Base-by-base conservation (phyloP, 768 basidiomycete species). In the Phanerochaete carnosa region DNA sequence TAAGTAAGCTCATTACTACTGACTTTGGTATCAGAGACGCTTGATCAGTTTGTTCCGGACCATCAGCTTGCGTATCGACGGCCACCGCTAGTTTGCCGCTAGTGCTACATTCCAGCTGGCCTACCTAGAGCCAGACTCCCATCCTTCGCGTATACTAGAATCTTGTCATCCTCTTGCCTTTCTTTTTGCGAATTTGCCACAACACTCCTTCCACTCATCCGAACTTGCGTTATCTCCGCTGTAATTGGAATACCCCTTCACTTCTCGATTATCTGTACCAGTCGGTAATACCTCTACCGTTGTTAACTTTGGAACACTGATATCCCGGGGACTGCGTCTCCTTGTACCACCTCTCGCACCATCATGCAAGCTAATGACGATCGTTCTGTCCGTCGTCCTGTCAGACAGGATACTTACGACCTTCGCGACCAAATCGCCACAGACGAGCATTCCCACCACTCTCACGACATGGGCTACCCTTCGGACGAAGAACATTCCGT, bases 401-500 rank as follows among this genome's bases (percentile, higher is more conserved):
- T 67, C 50, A 76, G 79, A 58, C 78, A 81, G 65, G 90, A 91
- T 58, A 88, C 89, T 28, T 90, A 83, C 68, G 89, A 92, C 76
- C 76, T 91, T 50, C 83, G 87, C 45, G 85, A 85, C 63, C 82
- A 88, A 57, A 83, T 90, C 33, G 76, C 74, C 53, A 67, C 77
- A 43, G 80, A 80, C 72, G 80, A 87, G 61, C 83, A 73, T 72
- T 76, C 73, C 62, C 68, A 80, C 61, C 68, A 82, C 70, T 69
- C 77, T 59, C 79, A 81, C n/a, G 81, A 83, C 53, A 77, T 77
- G 23, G 72, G 77, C 15, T 79, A 81, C 65, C 71, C 69, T 22
- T 89, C 86, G 50, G 92, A 92, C 66, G 89, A 92, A 55, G 81
- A 84, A 62, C 90, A 92, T 63, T 93, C 92, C 0, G 85, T 93